A percentile compares a stretch with the other conserved stretches of the same genome.
Evolutionary conservation across 257 asterid species (phyloP).

Genomic region (Primulina tabacum): DNA sequence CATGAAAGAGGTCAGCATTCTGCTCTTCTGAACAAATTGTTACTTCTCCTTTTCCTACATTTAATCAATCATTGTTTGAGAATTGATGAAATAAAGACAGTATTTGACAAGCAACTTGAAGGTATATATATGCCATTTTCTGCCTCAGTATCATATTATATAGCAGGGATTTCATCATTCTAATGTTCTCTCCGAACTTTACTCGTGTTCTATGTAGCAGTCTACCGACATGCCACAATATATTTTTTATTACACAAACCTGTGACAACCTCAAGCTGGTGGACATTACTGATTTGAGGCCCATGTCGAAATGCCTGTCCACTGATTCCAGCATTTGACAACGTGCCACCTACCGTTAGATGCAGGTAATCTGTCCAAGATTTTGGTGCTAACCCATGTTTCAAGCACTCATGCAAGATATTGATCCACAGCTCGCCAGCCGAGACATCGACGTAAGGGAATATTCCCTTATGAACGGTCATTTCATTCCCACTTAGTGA

Average conservation of each 20-base stretch:
- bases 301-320: slow-evolving; percentile 95
- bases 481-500: slow-evolving; percentile 47
- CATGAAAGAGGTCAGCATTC: slow-evolving; percentile 80
- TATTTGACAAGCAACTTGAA: background rate
- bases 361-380: slow-evolving; percentile 95
- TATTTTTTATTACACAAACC: slow-evolving; percentile 42
- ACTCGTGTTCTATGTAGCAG: background rate
- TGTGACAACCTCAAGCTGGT: slow-evolving; percentile 87
- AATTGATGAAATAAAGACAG: background rate
- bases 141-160: background rate
- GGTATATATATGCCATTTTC: background rate
- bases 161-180: background rate
- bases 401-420: slow-evolving; percentile 61
- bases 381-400: slow-evolving; percentile 71
- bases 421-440: slow-evolving; percentile 92
- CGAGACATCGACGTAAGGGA: slow-evolving; percentile 61
- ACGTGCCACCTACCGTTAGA: slow-evolving; percentile 84
- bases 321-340: slow-evolving; percentile 89
- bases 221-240: background rate
- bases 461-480: slow-evolving; percentile 44
- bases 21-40: slow-evolving; percentile 67
- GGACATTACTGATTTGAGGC: slow-evolving; percentile 90
- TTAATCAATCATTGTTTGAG: slow-evolving; percentile 3
- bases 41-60: slow-evolving; percentile 86
- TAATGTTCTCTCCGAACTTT: slow-evolving; percentile 14